phyloP scores from a whole-genome alignment of 768 basidiomycete genomes.

The Rhizopogon rudus region DNA sequence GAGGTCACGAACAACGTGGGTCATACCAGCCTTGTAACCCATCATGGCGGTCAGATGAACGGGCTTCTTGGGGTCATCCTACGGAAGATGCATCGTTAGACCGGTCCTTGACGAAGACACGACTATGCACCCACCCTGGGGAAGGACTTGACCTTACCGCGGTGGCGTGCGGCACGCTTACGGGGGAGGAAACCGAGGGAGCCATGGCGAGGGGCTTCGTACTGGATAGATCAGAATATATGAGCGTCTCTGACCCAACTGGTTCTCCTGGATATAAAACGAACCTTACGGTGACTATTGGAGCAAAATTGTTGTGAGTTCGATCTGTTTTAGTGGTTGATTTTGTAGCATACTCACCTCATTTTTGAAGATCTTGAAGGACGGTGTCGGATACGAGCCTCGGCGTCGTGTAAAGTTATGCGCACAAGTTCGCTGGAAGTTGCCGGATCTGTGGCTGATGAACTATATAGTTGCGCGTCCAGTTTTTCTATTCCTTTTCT shows the following conservation, averaged over 20 bases:
- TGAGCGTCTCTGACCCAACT: constrained; percentile 12
- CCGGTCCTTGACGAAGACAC: background rate
- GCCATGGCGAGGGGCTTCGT: constrained; percentile 97
- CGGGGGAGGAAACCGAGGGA: constrained; percentile 96
- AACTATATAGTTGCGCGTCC: constrained; percentile 22
- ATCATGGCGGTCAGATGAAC: constrained; percentile 97
- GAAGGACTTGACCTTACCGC: constrained; percentile 99
- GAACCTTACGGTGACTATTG: constrained; percentile 83
- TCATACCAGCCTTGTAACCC: constrained; percentile 99
- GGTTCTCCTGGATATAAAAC: constrained; percentile 18
- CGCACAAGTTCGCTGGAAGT: constrained; percentile 13
- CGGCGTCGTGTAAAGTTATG: background rate
- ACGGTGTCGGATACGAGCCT: constrained; percentile 4
- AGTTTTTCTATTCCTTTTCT: constrained; percentile 4
- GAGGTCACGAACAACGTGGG: constrained; percentile 97
- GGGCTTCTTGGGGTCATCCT: constrained; percentile 99
- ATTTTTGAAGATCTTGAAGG: constrained; percentile 40
- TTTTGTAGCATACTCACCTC: constrained; percentile 43
- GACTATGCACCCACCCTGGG: constrained; percentile 68
- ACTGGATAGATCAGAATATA: constrained; percentile 45
- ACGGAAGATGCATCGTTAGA: constrained; percentile 6
- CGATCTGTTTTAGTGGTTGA: background rate
- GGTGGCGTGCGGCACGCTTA: constrained; percentile 95
- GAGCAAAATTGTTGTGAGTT: constrained; percentile 15
- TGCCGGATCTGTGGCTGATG: constrained; percentile 25